These are phyloP conservation scores for Ustilago tritici DNA, from an alignment of 1,284 basidiomycete genomes.

Conservation along the genomic window DNA sequence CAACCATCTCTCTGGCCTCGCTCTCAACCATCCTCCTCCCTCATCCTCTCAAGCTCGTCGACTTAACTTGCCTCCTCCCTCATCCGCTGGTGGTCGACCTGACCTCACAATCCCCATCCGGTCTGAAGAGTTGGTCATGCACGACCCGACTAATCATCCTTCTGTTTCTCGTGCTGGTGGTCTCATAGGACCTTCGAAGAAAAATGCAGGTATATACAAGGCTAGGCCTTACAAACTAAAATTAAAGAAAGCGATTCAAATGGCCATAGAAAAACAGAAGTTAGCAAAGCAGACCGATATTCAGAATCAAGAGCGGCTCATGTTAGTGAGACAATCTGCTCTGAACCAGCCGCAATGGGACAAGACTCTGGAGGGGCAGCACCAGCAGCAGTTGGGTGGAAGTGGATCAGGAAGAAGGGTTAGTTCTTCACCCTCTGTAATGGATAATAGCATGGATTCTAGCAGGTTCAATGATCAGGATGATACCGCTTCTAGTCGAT, in stretches of 20 bases:
- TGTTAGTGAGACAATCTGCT: fast-evolving
- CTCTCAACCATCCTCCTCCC: not conserved
- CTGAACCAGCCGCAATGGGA: fast-evolving
- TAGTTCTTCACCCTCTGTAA: not conserved
- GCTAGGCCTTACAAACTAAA: no score
- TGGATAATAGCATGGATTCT: not conserved
- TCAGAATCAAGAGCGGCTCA: no score
- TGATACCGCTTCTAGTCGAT: not conserved
- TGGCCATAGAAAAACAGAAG: no score
- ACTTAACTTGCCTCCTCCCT: not conserved
- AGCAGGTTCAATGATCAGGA: not conserved
- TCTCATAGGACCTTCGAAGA: no score
- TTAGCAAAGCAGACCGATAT: no score
- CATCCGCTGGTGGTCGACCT: no score
- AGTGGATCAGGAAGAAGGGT: not conserved
- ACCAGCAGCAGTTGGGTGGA: no score
- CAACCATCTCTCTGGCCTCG: not conserved
- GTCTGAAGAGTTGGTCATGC: fast-evolving
- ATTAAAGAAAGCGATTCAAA: no score
- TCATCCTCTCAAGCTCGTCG: not conserved
- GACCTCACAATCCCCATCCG: no score
- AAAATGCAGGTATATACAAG: no score
- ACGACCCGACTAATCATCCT: fast-evolving
- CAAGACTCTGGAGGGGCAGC: fast-evolving
- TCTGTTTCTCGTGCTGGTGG: no score